Evolutionary conservation across 2,329 filamentous ascomycete genomes (phyloP), one percentile per base, ranked within the genome.

Genomic region (Hysterium pulicare): DNA sequence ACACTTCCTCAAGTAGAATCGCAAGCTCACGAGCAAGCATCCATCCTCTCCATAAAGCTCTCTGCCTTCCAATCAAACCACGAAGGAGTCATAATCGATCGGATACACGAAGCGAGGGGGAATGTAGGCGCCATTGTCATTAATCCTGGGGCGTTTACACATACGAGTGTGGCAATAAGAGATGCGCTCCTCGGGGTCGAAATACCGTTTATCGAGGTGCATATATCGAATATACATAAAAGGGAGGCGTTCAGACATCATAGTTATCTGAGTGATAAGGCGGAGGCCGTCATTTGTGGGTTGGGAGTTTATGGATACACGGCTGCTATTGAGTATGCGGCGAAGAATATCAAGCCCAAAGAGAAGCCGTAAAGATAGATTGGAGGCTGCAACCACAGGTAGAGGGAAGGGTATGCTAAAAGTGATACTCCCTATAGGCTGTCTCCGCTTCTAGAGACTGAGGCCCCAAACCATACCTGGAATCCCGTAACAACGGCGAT

Each of bases 121-220:
- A 70, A 71, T 1, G 69, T 80, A 16, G 82, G 86, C 47, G 83
- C 76, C 48, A 78, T 87, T 51, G 70, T 90, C 57, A 88, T 90
- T 70, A 90, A 90, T 67, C 81, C 86, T 0, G 87, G 81, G 2
- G 87, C 78, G 0, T 82, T 82, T 54, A 90, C 86, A 1, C 87
- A 91, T 64, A 89, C 86, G 1, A 86, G 80, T 55, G 82, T 90
- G 1, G 84, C 82, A 1, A 74, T 90, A 44, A 74, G 87, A n/a
- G 87, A 90, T 62, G 86, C 87, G 0, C 67, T 90, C 20, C 62
- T 82, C 0, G 84, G 80, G 3, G 82, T 87, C 0, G 73, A 72
- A 5, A 81, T 89, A 17, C 86, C 86, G 0, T 90, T 90, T 54
- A 72, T 90, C 35, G 87, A 91, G 68, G 65, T 89, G n/a, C 86